Evolutionary conservation across 371 early-diverging fungal species (phyloP).

Genomic region (Mortierella sp.): DNA sequence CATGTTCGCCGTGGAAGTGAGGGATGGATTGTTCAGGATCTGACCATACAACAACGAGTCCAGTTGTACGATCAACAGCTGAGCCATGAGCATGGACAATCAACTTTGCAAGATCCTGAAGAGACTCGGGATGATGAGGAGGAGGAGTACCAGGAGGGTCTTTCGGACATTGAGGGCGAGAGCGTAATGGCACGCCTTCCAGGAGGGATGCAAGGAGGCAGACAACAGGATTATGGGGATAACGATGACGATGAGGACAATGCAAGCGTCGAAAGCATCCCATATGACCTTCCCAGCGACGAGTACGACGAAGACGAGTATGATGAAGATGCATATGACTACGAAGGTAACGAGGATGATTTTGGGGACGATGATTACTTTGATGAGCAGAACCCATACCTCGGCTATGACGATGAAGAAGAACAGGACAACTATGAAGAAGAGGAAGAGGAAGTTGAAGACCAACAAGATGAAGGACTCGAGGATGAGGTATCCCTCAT

Average conservation of each 20-base stretch:
- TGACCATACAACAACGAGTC: constrained; percentile 45
- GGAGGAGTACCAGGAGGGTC: constrained; percentile 32
- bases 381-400: constrained; percentile 57
- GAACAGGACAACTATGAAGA: constrained; percentile 19
- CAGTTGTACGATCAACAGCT: constrained; percentile 35
- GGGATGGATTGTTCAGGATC: constrained; percentile 50
- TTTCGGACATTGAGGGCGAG: constrained; percentile 37
- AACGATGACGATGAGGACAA: constrained; percentile 4
- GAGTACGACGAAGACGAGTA: constrained; percentile 54
- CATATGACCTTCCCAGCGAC: constrained; percentile 39
- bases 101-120: background rate
- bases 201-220: constrained; percentile 42
- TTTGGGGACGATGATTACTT: constrained; percentile 41
- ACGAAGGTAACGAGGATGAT: constrained; percentile 36
- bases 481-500: constrained; percentile 41
- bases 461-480: background rate
- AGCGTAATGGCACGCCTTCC: constrained; percentile 35
- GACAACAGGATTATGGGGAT: constrained; percentile 10
- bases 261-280: constrained; percentile 22
- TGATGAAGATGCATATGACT: constrained; percentile 35
- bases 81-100: constrained; percentile 16
- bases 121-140: background rate
- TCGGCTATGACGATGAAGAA: constrained; percentile 41
- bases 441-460: constrained; percentile 12
- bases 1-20: constrained; percentile 55